phyloP scores from a whole-genome alignment of 805 yeast genomes.

The Candida ponderosae region DNA sequence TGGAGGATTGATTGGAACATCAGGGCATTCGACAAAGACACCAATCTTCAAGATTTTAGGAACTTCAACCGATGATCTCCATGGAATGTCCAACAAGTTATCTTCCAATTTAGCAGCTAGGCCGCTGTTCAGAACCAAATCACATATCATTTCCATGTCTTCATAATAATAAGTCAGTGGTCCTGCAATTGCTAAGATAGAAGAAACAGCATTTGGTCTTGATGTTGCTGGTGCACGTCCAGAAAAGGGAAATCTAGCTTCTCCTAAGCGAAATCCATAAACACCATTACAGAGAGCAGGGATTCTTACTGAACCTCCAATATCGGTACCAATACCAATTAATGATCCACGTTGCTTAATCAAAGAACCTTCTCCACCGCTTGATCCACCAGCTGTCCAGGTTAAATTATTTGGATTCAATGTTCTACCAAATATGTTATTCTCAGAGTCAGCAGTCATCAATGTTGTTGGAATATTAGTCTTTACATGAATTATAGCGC shows the following conservation, averaged over 20 bases:
- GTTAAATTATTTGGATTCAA: slow-evolving; percentile 40
- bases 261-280: slow-evolving; percentile 43
- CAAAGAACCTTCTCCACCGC: slow-evolving; percentile 54
- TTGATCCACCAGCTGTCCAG: slow-evolving; percentile 49
- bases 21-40: too few species aligned
- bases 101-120: slow-evolving; percentile 46
- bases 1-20: slow-evolving; percentile 23
- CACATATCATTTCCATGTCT: slow-evolving; percentile 59
- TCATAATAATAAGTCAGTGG: slow-evolving; percentile 54
- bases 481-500: slow-evolving; percentile 43
- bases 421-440: slow-evolving; percentile 43
- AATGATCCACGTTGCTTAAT: slow-evolving; percentile 42
- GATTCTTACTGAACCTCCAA: slow-evolving; percentile 51
- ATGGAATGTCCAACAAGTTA: slow-evolving; percentile 21
- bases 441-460: slow-evolving; percentile 50
- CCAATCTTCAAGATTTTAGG: background rate
- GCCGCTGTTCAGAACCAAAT: slow-evolving; percentile 39
- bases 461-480: slow-evolving; percentile 51
- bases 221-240: slow-evolving; percentile 31
- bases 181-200: too few species aligned
- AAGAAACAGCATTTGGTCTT: slow-evolving; percentile 52
- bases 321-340: slow-evolving; percentile 52
- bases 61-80: slow-evolving; percentile 16
- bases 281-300: slow-evolving; percentile 50
- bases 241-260: slow-evolving; percentile 18